Percentiles rank a stretch among this genome's conserved stretches.
Evolutionary conservation across 208 protist species (phyloP).

Genomic region (Trypanosoma melophagium): DNA sequence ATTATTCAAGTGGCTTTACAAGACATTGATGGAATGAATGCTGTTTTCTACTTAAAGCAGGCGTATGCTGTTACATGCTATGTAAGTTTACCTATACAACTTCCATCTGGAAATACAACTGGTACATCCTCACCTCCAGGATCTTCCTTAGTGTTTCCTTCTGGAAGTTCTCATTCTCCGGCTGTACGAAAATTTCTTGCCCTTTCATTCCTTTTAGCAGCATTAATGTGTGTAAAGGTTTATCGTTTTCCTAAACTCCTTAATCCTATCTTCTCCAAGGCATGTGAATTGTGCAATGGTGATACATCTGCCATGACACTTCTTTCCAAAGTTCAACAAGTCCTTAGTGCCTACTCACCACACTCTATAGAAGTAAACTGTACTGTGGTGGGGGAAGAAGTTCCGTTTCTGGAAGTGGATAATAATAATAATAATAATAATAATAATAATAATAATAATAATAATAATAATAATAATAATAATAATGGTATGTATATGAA

Average conservation of each 20-base stretch:
- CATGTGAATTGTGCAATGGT: constrained; percentile 60
- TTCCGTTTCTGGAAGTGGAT: constrained; percentile 42
- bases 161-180: constrained; percentile 4
- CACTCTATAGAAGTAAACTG: constrained; percentile 72
- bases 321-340: constrained; percentile 50
- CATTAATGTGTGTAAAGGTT: constrained; percentile 86
- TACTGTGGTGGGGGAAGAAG: constrained; percentile 29
- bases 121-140: constrained; percentile 4
- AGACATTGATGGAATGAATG: constrained; percentile 72
- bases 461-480: too few species aligned
- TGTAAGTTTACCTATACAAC: constrained; percentile 62
- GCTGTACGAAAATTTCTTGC: constrained; percentile 57
- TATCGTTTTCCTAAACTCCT: constrained; percentile 83
- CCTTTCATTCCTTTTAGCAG: constrained; percentile 53
- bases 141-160: constrained; percentile 3
- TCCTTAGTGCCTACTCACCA: constrained; percentile 74
- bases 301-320: constrained; percentile 44
- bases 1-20: constrained; percentile 68
- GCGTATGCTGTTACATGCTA: constrained; percentile 73
- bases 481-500: constrained; percentile 47
- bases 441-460: too few species aligned
- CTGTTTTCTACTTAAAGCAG: constrained; percentile 81
- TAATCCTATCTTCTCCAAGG: constrained; percentile 66
- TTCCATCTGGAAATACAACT: constrained; percentile 1
- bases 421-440: too few species aligned